Base-by-base conservation (phyloP, 1,284 basidiomycete genomes). In the Malassezia japonica region DNA sequence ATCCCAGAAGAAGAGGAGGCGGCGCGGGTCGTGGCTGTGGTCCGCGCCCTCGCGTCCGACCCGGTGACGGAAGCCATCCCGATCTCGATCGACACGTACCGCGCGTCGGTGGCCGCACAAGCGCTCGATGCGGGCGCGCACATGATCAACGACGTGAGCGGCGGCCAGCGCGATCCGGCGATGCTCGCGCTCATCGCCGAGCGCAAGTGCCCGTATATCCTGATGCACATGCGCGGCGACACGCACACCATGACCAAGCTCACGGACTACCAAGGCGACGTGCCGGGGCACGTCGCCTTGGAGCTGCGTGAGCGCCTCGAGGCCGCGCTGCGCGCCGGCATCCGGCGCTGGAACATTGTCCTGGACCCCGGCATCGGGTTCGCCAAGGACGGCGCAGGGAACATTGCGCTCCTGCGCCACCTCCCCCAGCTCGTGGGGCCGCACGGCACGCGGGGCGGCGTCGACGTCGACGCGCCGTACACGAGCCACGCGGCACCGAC, bases 281-380 rank as follows among this genome's bases (percentile, higher is more conserved):
- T 91, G 0, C 62, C 92, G 1, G 77, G 79, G 24, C 87, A 82
- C 16, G 82, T 96, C 0, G 76, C 80, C 4, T 64, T 74, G 0
- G 94, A 98, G 73, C 78, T 98, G 1, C 83, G 81, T 0, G 74
- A 74, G 28, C 83, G 83, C 59, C 80, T 94, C 0, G 76, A 81
- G 4, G 65, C 70, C 1, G 83, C 89, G 12, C 78, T 92, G n/a
- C 77, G 78, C 13, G 83, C 84, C 0, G 88, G 90, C 7, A 76
- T 98, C 4, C 79, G 86, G 47, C 75, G 87, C 27, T 99, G 92
- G 92, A 80, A 88, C 60, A 82, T 96, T 50, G 80, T 96, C 45
- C 78, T 87, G 12, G 94, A 96, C 74, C 89, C 92, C 0, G 92
- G 94, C 0, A 77, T 98, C 44, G 92, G 94, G 6, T 99, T 96